A percentile compares a stretch with the other conserved stretches of the same genome.
Evolutionary conservation across 106 monocot species (phyloP).

Genomic region (Agapanthus africanus): DNA sequence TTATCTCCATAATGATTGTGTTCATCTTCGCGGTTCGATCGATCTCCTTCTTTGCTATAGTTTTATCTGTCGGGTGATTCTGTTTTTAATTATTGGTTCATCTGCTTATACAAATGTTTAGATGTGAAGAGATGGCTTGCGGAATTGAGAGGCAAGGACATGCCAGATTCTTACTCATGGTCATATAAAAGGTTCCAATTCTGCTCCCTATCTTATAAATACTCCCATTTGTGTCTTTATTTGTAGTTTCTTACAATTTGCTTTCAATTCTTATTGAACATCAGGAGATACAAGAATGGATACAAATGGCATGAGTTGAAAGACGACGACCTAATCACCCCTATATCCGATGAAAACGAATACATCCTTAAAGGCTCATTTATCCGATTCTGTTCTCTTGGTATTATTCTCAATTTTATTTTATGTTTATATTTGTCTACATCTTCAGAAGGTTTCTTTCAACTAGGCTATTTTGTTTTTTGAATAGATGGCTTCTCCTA

Average conservation of each 20-base stretch:
- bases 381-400: neutral
- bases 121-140: neutral
- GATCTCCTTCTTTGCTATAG: too few relatives aligned
- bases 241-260: too few relatives aligned
- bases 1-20: too few relatives aligned
- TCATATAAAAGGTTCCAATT: too few relatives aligned
- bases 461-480: neutral
- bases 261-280: too few relatives aligned
- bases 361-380: conserved; percentile 57
- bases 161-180: too few relatives aligned
- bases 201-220: too few relatives aligned
- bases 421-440: neutral
- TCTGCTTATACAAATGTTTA: too few relatives aligned
- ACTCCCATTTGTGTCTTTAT: too few relatives aligned
- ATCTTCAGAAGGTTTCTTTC: neutral
- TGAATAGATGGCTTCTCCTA: neutral
- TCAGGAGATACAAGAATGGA: neutral
- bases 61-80: too few relatives aligned
- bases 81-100: too few relatives aligned
- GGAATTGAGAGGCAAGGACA: neutral
- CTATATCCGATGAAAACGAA: conserved; percentile 52
- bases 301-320: conserved; percentile 6
- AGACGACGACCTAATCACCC: conserved; percentile 59
- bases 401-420: neutral
- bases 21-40: too few relatives aligned